Conservation (phyloP, 768 basidiomycete genomes). For the Hypsizygus marmoreus region DNA sequence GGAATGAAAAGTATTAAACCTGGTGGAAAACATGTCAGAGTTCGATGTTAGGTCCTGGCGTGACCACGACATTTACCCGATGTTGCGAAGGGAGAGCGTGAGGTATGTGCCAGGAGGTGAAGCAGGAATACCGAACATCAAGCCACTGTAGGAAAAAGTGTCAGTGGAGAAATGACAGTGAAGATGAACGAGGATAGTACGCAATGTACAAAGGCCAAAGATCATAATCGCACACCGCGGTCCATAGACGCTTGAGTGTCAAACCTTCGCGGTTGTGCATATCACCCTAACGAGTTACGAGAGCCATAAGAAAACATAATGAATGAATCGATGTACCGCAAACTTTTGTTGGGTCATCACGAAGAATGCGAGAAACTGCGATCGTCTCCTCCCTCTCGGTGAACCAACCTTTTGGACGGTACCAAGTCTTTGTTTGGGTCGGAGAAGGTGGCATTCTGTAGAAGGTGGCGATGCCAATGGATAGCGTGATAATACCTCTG, state of each 20-base stretch:
- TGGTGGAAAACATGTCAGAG: slow-evolving; percentile 16
- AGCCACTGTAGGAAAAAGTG: slow-evolving; percentile 36
- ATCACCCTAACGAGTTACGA: slow-evolving; percentile 51
- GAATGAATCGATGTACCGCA: background rate
- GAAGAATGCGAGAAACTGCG: slow-evolving; percentile 58
- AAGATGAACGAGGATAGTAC: slow-evolving; percentile 24
- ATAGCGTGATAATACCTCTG: slow-evolving; percentile 50
- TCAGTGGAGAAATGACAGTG: too few species aligned
- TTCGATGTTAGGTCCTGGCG: background rate
- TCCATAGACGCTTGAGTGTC: slow-evolving; percentile 49
- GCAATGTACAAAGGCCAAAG: slow-evolving; percentile 68
- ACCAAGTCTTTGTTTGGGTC: slow-evolving; percentile 59
- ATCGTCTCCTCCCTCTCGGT: slow-evolving; percentile 63
- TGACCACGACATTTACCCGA: slow-evolving; percentile 52
- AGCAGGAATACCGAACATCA: slow-evolving; percentile 54
- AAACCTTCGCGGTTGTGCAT: slow-evolving; percentile 75
- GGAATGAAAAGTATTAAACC: slow-evolving; percentile 60
- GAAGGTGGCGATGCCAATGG: slow-evolving; percentile 54
- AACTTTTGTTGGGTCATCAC: slow-evolving; percentile 67
- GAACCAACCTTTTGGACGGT: slow-evolving; percentile 65
- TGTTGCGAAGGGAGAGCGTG: slow-evolving; percentile 54
- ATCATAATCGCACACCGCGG: slow-evolving; percentile 59
- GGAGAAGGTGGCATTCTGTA: slow-evolving; percentile 63
- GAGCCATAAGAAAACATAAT: background rate
- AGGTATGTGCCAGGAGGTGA: slow-evolving; percentile 55